phyloP scores from a whole-genome alignment of 179 eudicot genomes.

The Beta lomatogona region DNA sequence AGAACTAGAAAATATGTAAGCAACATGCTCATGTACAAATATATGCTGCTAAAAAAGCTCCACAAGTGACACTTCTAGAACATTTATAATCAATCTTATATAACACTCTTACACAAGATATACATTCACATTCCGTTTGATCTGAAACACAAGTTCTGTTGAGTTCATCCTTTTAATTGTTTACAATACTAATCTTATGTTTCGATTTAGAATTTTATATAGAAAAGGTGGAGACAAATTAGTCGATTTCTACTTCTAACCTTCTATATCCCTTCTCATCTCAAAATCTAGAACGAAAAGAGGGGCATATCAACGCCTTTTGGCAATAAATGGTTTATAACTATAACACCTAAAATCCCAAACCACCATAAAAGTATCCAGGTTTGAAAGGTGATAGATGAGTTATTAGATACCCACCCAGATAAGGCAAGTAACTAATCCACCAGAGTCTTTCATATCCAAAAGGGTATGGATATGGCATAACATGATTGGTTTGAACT shows the following conservation, averaged over 20 bases:
- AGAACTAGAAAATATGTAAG: background rate
- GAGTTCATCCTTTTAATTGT: background rate
- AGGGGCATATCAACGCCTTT: background rate
- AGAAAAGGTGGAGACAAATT: background rate
- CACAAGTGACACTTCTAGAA: background rate
- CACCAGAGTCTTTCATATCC: background rate
- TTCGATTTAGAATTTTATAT: background rate
- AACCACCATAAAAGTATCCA: background rate
- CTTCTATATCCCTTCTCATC: too few relatives aligned
- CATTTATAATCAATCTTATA: background rate
- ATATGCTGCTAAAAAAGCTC: background rate
- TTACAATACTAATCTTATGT: background rate
- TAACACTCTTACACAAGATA: background rate
- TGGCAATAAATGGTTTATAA: background rate
- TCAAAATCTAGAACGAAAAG: background rate
- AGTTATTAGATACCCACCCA: background rate
- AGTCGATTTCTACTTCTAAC: background rate
- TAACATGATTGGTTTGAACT: background rate
- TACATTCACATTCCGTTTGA: background rate
- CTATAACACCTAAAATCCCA: background rate
- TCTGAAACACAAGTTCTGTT: background rate
- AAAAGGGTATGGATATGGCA: background rate
- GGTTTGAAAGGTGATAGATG: background rate
- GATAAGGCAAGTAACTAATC: conserved; percentile 8
- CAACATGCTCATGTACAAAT: too few relatives aligned